Evolutionary conservation across 2,329 filamentous ascomycete genomes (phyloP).

Genomic region (Elsinoe perseae): DNA sequence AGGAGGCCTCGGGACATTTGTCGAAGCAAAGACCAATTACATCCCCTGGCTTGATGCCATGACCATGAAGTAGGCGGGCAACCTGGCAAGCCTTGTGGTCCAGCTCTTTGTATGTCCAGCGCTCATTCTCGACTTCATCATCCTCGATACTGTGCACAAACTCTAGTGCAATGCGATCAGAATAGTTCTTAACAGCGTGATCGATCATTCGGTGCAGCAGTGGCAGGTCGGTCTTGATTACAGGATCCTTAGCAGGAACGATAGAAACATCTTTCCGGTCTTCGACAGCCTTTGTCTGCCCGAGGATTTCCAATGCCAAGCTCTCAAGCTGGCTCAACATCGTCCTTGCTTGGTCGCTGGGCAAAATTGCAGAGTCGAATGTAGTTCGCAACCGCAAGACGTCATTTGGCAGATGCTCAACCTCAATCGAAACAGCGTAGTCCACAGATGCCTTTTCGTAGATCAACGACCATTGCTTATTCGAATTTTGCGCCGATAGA

Average conservation of each 20-base stretch:
- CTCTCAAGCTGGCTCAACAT: conserved; percentile 66
- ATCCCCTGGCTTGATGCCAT: conserved; percentile 46
- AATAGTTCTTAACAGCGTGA: conserved; percentile 46
- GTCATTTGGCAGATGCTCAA: conserved; percentile 50
- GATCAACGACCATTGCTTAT: conserved; percentile 50
- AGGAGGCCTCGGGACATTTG: conserved; percentile 77
- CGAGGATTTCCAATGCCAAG: conserved; percentile 52
- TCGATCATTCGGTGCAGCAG: conserved; percentile 77
- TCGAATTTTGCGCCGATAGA: conserved; percentile 21
- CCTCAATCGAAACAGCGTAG: conserved; percentile 73
- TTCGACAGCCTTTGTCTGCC: conserved; percentile 27
- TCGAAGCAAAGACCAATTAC: conserved; percentile 74
- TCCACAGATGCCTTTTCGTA: conserved; percentile 64
- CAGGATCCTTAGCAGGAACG: conserved; percentile 52
- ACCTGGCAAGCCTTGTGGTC: conserved; percentile 64
- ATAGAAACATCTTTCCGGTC: conserved; percentile 27
- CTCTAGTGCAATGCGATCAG: conserved; percentile 62
- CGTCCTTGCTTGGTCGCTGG: conserved; percentile 57
- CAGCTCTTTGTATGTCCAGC: conserved; percentile 70
- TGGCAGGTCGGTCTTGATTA: conserved; percentile 50
- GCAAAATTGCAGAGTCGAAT: conserved; percentile 57
- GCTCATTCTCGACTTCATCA: conserved; percentile 39
- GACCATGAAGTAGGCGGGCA: conserved; percentile 53
- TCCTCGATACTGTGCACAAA: conserved; percentile 49
- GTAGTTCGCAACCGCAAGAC: conserved; percentile 58